phyloP scores from a whole-genome alignment of 2,329 filamentous ascomycete species.

The Septoria petroselini region DNA sequence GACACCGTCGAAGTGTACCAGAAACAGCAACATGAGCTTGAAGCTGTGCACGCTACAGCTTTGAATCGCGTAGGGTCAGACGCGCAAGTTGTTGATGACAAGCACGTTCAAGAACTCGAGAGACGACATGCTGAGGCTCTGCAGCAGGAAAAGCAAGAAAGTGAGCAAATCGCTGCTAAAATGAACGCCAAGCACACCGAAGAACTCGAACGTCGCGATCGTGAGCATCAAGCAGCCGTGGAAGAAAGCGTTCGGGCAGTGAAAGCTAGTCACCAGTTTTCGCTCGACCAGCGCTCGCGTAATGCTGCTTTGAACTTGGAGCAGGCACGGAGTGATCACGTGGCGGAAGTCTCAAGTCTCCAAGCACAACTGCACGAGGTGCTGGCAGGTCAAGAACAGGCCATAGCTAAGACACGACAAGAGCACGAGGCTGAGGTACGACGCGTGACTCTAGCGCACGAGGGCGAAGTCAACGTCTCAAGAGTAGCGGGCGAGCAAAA shows the following conservation, averaged over 20 bases:
- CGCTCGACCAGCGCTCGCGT: neutral
- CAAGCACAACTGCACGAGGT: constrained; percentile 11
- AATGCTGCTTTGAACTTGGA: neutral
- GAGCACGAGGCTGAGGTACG: constrained; percentile 13
- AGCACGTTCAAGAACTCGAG: neutral
- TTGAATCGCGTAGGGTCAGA: too few relatives aligned
- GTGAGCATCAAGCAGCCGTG: too few relatives aligned
- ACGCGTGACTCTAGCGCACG: neutral
- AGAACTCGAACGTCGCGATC: too few relatives aligned
- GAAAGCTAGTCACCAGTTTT: neutral
- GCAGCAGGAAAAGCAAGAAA: neutral
- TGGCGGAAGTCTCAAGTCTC: neutral
- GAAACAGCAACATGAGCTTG: too few relatives aligned
- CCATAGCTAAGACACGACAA: neutral
- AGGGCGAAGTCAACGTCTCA: neutral
- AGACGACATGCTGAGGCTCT: neutral
- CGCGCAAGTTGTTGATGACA: too few relatives aligned
- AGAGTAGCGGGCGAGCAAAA: neutral
- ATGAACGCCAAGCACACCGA: too few relatives aligned
- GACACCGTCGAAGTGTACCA: neutral
- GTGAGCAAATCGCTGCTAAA: too few relatives aligned
- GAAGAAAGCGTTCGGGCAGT: too few relatives aligned
- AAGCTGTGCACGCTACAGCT: too few relatives aligned
- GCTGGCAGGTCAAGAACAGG: constrained; percentile 9
- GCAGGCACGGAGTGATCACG: constrained; percentile 3